Percentiles rank a stretch among this genome's conserved stretches.
Evolutionary conservation across 2,329 filamentous ascomycete genomes (phyloP).

Genomic region (Verticillium longisporum): DNA sequence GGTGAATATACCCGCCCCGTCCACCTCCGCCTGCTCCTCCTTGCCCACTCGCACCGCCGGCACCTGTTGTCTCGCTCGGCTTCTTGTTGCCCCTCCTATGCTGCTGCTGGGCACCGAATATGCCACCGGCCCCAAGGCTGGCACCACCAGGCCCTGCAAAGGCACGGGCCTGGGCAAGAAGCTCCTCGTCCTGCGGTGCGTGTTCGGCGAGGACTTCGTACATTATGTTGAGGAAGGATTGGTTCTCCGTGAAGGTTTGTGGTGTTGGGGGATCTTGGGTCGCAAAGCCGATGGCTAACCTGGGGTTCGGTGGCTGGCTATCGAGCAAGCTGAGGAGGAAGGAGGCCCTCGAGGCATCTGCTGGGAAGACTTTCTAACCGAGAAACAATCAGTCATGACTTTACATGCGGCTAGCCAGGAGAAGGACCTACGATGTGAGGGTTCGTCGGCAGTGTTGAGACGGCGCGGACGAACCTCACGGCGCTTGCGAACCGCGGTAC

Average conservation of each 20-base stretch:
- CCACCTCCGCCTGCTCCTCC: constrained; percentile 56
- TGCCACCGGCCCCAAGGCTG: constrained; percentile 44
- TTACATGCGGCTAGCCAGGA: neutral
- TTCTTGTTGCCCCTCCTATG: constrained; percentile 18
- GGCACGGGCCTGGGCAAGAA: constrained; percentile 50
- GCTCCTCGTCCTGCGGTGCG: constrained; percentile 48
- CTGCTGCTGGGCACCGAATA: constrained; percentile 38
- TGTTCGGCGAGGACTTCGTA: constrained; percentile 49
- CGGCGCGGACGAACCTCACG: constrained; percentile 17
- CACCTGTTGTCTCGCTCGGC: constrained; percentile 33
- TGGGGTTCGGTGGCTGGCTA: constrained; percentile 44
- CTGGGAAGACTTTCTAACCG: constrained; percentile 50
- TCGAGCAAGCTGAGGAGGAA: constrained; percentile 55
- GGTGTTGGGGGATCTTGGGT: constrained; percentile 55
- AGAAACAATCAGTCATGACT: neutral
- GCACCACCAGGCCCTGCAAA: constrained; percentile 52
- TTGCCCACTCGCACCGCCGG: constrained; percentile 50
- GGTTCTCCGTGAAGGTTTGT: constrained; percentile 52
- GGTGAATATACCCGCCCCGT: constrained; percentile 56
- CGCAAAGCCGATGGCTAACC: constrained; percentile 53
- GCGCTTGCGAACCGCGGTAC: constrained; percentile 6
- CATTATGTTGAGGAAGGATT: constrained; percentile 50
- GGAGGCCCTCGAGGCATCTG: constrained; percentile 33
- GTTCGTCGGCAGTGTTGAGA: constrained; percentile 44
- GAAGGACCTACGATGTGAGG: constrained; percentile 40